Percentiles rank a stretch among this genome's conserved stretches.
Evolutionary conservation across 2,329 filamentous ascomycete species (phyloP).

Genomic region (Ophiostoma himal-ulmi): DNA sequence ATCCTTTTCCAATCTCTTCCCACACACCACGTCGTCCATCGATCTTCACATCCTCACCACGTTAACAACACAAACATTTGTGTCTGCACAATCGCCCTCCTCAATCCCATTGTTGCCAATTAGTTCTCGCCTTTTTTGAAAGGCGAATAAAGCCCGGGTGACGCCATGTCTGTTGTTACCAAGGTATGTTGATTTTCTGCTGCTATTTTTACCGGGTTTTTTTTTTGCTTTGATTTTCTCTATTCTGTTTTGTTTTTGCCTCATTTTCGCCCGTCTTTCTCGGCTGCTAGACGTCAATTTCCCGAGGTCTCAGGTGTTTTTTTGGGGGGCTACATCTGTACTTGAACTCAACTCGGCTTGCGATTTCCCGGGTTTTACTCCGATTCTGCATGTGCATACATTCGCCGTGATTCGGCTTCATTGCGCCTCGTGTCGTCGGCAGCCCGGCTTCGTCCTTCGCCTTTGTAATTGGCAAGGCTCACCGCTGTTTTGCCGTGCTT

Average conservation of each 20-base stretch:
- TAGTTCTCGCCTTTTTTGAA: constrained; percentile 42
- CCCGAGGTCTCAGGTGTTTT: neutral
- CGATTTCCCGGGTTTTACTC: neutral
- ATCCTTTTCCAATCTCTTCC: constrained; percentile 16
- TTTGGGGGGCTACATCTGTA: neutral
- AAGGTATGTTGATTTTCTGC: constrained; percentile 41
- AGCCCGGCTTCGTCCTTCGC: neutral
- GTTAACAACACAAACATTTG: constrained; percentile 8
- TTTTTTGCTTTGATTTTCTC: neutral
- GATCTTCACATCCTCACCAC: constrained; percentile 13
- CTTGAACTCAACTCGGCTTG: neutral
- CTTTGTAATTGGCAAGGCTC: neutral
- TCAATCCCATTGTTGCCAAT: constrained; percentile 25
- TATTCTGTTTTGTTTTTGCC: neutral
- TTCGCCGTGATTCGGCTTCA: neutral
- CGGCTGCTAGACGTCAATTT: neutral
- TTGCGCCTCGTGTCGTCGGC: neutral
- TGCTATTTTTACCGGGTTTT: neutral
- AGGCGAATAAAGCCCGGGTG: constrained; percentile 48
- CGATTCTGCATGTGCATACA: neutral
- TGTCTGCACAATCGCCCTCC: constrained; percentile 6
- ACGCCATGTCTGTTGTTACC: constrained; percentile 58
- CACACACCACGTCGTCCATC: constrained; percentile 4
- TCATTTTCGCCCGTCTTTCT: neutral
- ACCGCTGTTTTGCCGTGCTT: neutral